Base-by-base conservation (phyloP, 75 land plant genomes). In the Isoetes taiwanensis region DNA sequence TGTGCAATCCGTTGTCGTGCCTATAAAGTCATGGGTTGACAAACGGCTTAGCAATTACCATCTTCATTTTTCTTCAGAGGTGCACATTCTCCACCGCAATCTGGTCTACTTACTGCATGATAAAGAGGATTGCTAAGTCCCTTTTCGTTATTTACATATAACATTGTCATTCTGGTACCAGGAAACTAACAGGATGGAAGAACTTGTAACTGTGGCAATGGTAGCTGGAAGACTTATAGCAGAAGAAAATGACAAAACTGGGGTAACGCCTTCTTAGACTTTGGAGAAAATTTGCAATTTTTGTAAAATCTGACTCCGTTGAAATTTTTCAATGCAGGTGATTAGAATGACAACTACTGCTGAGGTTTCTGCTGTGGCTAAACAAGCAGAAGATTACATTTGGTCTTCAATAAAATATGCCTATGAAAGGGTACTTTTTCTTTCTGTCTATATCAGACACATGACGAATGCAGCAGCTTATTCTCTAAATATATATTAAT, bases 21-120 rank as follows among this genome's bases (percentile, higher is more conserved):
- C 98, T 12, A 84, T 93, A 35, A 68, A 79, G 59, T 69, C 68
- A 62, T 93, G 95, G 95, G 80, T 64, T 27, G 96, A 93, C 48
- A 84, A 74, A 61, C 85, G 57, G 38, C 78, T 93, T 20, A 70
- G 73, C 31, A 95, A 93, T 66, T 93, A 84, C 35, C 98, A 93
- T 64, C 48, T 72, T 12, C 72, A 84, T 59, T 84, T 84, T 78
- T n/a, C n/a, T n/a, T 34, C 81, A 29, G 80, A 91, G 54, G 73
- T 29, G 3, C 25, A 25, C 8, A 16, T 10, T 35, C 10, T 41
- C 11, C 16, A 10, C 0, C 41, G 31, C 34, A 2, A 21, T 40
- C 16, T 59, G n/a, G 21, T 32, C 24, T 23, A 32, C 30, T 81
- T 81, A 78, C 34, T 42, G 65, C 28, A 14, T 10, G 2, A 38